Evolutionary conservation across 2,329 filamentous ascomycete genomes (phyloP).

Genomic region (Tolypocladium tundrense): DNA sequence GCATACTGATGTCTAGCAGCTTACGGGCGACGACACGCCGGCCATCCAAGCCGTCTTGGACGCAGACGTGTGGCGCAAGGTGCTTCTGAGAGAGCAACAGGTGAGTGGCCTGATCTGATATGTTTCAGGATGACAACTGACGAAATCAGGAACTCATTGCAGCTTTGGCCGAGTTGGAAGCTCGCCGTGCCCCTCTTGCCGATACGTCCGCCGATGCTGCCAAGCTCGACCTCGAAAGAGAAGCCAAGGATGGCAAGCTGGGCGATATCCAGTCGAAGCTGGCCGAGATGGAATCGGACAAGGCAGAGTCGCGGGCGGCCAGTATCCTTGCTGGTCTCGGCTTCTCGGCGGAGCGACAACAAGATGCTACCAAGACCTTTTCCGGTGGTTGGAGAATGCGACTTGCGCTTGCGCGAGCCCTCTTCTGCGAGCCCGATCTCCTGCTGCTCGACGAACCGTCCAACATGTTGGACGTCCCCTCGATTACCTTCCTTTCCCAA

Average conservation of each 20-base stretch:
- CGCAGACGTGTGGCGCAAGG: constrained; percentile 97
- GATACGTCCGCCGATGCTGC: constrained; percentile 87
- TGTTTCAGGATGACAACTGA: constrained; percentile 5
- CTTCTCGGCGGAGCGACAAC: constrained; percentile 87
- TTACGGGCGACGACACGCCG: constrained; percentile 89
- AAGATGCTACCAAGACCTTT: constrained; percentile 91
- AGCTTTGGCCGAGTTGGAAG: constrained; percentile 67
- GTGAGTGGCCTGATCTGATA: constrained; percentile 33
- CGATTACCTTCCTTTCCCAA: constrained; percentile 93
- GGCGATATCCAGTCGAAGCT: constrained; percentile 87
- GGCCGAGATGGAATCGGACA: constrained; percentile 98
- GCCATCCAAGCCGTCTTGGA: constrained; percentile 92
- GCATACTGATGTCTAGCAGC: constrained; percentile 34
- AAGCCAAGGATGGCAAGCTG: constrained; percentile 81
- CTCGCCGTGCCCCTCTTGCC: constrained; percentile 67
- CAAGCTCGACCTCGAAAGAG: constrained; percentile 74
- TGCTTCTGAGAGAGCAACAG: constrained; percentile 79
- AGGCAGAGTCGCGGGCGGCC: constrained; percentile 88
- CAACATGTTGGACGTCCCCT: constrained; percentile 99
- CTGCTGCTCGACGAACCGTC: constrained; percentile 97
- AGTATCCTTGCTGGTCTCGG: constrained; percentile 95
- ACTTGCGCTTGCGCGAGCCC: constrained; percentile 81
- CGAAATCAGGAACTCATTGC: constrained; percentile 57
- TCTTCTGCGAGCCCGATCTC: constrained; percentile 96
- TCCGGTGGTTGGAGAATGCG: constrained; percentile 99